A percentile compares a stretch with the other conserved stretches of the same genome.
phyloP scores from a whole-genome alignment of 495 filamentous ascomycete species.

The Aspergillus baeticus region DNA sequence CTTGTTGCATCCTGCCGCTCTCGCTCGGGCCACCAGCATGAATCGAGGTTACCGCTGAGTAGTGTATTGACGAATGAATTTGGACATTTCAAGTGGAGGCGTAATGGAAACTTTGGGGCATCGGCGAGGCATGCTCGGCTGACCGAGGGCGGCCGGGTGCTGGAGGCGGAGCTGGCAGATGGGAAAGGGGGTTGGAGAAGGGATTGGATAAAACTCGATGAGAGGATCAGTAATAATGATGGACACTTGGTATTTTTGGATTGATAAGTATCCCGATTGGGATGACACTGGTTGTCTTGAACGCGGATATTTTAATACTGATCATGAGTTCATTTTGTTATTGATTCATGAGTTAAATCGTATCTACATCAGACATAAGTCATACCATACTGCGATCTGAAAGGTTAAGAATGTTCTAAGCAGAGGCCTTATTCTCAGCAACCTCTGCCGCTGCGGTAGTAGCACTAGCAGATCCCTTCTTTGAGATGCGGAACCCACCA shows the following conservation, averaged over 20 bases:
- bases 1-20: constrained; percentile 15
- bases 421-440: constrained; percentile 13
- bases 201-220: constrained; percentile 36
- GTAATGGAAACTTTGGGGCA: constrained; percentile 35
- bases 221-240: constrained; percentile 40
- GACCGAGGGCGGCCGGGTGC: constrained; percentile 32
- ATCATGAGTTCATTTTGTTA: background rate
- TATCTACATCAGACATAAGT: background rate
- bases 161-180: constrained; percentile 37
- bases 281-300: no score
- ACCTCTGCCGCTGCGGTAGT: constrained; percentile 11
- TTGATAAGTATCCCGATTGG: constrained; percentile 8
- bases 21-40: constrained; percentile 10
- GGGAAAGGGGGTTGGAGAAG: constrained; percentile 31
- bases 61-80: constrained; percentile 18
- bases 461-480: constrained; percentile 28
- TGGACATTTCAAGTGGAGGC: constrained; percentile 19
- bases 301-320: no score
- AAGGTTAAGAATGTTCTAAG: background rate
- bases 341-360: background rate
- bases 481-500: constrained; percentile 41
- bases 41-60: constrained; percentile 16
- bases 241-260: constrained; percentile 34
- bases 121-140: constrained; percentile 39
- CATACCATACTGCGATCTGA: background rate